Evolutionary conservation across 208 protist genomes (phyloP).

Genomic region (Acanthamoeba polyphaga): DNA sequence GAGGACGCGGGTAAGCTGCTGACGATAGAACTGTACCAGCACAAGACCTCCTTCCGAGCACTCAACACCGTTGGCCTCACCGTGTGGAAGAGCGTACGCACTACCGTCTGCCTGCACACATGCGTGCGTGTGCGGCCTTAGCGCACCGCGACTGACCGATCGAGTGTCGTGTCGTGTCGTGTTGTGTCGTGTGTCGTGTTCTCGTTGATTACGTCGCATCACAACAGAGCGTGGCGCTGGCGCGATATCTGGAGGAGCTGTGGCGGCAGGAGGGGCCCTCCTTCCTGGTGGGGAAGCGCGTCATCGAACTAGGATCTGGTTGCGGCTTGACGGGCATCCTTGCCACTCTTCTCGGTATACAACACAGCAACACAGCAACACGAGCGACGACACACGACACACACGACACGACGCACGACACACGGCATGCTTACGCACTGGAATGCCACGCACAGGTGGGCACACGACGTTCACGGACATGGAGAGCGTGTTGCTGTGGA

Average conservation of each 20-base stretch:
- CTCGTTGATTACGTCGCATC: neutral
- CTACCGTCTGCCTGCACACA: neutral
- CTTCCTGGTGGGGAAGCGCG: neutral
- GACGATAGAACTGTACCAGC: slow-evolving; percentile 6
- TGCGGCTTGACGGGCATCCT: slow-evolving; percentile 52
- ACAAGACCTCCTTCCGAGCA: slow-evolving; percentile 37
- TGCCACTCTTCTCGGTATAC: neutral
- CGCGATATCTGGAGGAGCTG: slow-evolving; percentile 11
- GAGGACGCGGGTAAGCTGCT: neutral
- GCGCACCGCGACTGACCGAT: neutral
- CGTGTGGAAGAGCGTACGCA: slow-evolving; percentile 43
- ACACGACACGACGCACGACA: too few relatives aligned
- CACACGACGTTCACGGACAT: slow-evolving; percentile 61
- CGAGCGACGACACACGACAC: neutral
- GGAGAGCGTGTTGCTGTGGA: slow-evolving; percentile 25
- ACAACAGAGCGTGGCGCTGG: slow-evolving; percentile 33
- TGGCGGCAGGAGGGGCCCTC: neutral
- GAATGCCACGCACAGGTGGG: neutral
- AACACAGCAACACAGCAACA: too few relatives aligned
- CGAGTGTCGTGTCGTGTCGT: too few relatives aligned
- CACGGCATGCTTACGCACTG: neutral
- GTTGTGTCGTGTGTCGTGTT: neutral
- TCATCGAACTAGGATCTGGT: slow-evolving; percentile 54
- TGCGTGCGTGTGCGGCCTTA: neutral
- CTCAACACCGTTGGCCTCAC: slow-evolving; percentile 43